phyloP scores from a whole-genome alignment of 2,329 filamentous ascomycete species.

The Pestalotiopsis fici region DNA sequence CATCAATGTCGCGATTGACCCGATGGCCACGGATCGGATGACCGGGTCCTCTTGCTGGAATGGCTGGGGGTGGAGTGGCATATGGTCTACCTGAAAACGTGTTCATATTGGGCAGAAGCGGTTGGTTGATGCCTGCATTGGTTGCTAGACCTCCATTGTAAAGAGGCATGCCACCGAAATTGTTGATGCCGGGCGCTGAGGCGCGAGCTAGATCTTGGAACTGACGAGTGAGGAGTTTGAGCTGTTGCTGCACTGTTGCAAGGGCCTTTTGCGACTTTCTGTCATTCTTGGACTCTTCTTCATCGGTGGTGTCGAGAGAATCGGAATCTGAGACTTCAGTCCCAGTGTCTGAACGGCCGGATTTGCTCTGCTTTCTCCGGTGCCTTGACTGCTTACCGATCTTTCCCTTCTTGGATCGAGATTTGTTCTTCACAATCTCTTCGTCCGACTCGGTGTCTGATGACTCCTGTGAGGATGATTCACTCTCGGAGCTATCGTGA shows the following conservation, averaged over 20 bases:
- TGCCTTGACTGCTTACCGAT: slow-evolving; percentile 27
- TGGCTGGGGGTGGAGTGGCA: not conserved
- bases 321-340: slow-evolving; percentile 14
- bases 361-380: slow-evolving; percentile 25
- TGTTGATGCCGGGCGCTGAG: not conserved
- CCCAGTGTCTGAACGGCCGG: slow-evolving; percentile 17
- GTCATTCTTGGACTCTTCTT: not conserved
- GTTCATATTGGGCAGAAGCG: no score
- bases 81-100: not conserved
- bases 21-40: not conserved
- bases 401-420: slow-evolving; percentile 15
- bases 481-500: slow-evolving; percentile 4
- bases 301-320: not conserved
- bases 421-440: not conserved
- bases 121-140: not conserved
- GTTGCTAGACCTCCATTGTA: not conserved
- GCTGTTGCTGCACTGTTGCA: slow-evolving; percentile 15
- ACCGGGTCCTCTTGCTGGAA: not conserved
- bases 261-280: slow-evolving; percentile 2
- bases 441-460: not conserved
- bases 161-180: not conserved
- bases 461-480: not conserved
- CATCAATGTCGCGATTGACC: not conserved
- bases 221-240: slow-evolving; percentile 27
- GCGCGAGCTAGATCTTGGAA: slow-evolving; percentile 19